Conservation (phyloP, 2,329 filamentous ascomycete genomes). For the Sporothrix mexicana region DNA sequence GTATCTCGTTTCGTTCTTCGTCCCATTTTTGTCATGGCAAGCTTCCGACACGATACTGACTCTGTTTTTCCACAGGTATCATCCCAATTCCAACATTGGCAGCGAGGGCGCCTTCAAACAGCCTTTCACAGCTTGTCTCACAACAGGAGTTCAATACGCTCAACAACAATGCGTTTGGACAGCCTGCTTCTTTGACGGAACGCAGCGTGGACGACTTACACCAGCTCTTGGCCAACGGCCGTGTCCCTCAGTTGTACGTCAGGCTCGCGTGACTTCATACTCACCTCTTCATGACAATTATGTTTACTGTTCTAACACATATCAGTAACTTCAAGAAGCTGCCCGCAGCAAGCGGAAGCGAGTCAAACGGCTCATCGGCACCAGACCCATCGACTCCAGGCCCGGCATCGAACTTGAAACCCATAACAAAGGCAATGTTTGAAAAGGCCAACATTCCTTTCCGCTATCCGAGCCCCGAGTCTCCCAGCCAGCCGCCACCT, state of each 20-base stretch:
- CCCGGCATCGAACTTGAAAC: conserved; percentile 54
- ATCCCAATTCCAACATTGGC: conserved; percentile 69
- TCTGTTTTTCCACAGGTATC: conserved; percentile 56
- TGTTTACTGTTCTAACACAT: not conserved
- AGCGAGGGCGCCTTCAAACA: conserved; percentile 58
- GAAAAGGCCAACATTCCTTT: conserved; percentile 52
- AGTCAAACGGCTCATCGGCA: conserved; percentile 37
- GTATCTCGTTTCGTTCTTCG: conserved; percentile 38
- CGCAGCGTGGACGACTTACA: conserved; percentile 76
- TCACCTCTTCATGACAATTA: not conserved
- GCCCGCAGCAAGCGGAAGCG: conserved; percentile 45
- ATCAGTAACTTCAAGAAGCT: conserved; percentile 63
- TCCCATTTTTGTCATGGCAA: conserved; percentile 23
- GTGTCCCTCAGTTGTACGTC: conserved; percentile 71
- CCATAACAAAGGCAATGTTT: conserved; percentile 57
- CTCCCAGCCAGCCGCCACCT: conserved; percentile 35
- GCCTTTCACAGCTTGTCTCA: conserved; percentile 58
- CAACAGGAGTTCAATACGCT: conserved; percentile 67
- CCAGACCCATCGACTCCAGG: conserved; percentile 40
- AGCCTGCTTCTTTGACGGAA: conserved; percentile 47
- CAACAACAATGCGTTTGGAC: conserved; percentile 64
- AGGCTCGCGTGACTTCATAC: not conserved
- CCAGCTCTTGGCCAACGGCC: conserved; percentile 68
- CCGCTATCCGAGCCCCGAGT: conserved; percentile 49
- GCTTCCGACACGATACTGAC: not conserved